Conservation (phyloP, 495 filamentous ascomycete species). For the Xylaria scruposa region DNA sequence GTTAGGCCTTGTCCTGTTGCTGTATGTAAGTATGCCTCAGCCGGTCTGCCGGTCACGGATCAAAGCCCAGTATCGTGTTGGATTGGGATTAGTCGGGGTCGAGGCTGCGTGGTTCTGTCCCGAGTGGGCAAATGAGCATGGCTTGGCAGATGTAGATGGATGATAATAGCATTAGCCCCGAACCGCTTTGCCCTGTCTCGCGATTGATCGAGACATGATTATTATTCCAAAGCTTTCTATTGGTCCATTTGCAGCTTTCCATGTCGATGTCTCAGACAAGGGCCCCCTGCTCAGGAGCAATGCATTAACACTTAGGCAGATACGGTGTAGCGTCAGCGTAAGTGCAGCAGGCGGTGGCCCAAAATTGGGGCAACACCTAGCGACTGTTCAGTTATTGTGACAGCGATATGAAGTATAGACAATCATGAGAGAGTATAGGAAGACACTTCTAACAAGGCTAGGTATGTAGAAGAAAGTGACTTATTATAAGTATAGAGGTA, state of each 20-base stretch:
- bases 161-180: constrained; percentile 18
- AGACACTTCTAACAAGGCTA: neutral
- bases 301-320: constrained; percentile 5
- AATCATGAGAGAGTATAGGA: neutral
- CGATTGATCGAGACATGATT: constrained; percentile 20
- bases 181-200: constrained; percentile 5
- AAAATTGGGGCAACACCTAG: too few relatives aligned
- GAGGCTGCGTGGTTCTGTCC: constrained; percentile 14
- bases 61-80: neutral
- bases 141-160: constrained; percentile 21
- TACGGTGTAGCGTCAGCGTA: constrained; percentile 2
- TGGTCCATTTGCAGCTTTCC: neutral
- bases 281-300: neutral
- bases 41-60: neutral
- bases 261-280: neutral
- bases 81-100: constrained; percentile 14
- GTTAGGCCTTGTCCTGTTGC: too few relatives aligned
- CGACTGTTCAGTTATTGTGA: too few relatives aligned
- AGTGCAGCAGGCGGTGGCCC: neutral
- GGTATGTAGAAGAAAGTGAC: neutral
- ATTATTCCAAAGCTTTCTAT: constrained; percentile 19
- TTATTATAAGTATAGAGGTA: neutral
- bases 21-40: neutral
- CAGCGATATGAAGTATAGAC: too few relatives aligned
- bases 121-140: constrained; percentile 17